Base-by-base conservation (phyloP, 1,139 yeast genomes). In the Blastobotrys indianensis region DNA sequence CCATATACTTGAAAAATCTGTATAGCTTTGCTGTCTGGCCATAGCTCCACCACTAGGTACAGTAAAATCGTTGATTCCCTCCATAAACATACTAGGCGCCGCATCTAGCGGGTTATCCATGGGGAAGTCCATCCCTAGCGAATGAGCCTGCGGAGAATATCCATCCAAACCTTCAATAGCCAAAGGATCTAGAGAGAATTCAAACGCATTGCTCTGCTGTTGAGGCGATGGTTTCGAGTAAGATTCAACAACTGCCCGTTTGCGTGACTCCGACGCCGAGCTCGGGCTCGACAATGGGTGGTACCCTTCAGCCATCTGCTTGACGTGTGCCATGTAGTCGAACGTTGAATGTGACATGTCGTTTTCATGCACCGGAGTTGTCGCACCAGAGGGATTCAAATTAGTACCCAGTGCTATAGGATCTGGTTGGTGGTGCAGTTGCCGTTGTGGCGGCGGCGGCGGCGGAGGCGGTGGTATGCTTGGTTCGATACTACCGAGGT, bases 121-220 rank as follows among this genome's bases (percentile, higher is more conserved):
- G 5, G 12, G 12, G 16, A 3, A 10, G 4, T 23, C 15, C 12
- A 37, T 20, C 13, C 25, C 39, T 3, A 37, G 15, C 3, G 33
- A 7, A 29, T 37, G 40, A n/a, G n/a, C 11, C 32, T 37, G 40
- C 10, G 32, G 32, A 10, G 40, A 25, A 15, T 12, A 37, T 43
- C 23, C 55, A 41, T 63, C 67, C 23, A 62, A 51, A 4, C 66
- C 67, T 44, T 63, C 67, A 32, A 63, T 56, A 1, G 64, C 67
- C 46, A 63, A 49, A 1, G 67, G 64, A 41, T 63, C 66, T 15
- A 63, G 53, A 29, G 65, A 58, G 40, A 63, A 63, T 31, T 59
- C 53, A 47, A 62, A 62, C 20, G 58, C 56, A 8, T 33, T 23
- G 29, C 29, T 43, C n/a, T 23, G 32, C 13, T 12, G 10, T 9